Base-by-base conservation (phyloP, 2,329 filamentous ascomycete species). In the Cercospora canescens region DNA sequence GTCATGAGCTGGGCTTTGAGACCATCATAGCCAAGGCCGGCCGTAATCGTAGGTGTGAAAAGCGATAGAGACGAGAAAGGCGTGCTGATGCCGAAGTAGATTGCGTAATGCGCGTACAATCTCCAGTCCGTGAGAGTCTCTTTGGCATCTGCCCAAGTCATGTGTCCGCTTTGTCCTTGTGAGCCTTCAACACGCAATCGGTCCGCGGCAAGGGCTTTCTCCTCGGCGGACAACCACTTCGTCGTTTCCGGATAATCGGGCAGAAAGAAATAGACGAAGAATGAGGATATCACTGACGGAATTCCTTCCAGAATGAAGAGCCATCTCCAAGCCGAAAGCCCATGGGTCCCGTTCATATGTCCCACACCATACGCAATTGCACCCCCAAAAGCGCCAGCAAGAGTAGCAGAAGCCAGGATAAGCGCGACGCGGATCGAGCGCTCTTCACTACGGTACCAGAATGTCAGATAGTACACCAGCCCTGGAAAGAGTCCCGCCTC, bases 241-340 rank as follows among this genome's bases (percentile, higher is more conserved):
- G 84, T 83, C 41, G 81, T 84, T 60, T 83, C 80, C 0, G 86
- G 84, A 18, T 79, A 81, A 68, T 87, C 83, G 0, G 84, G 84
- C 9, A 87, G 75, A 57, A 81, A 80, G 70, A 86, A 85, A 74
- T 81, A 89, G 1, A 85, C 83, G 6, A 86, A 71, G 2, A 84
- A 70, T 0, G 85, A 84, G 1, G 87, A 81, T 6, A 86, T 65
- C 2, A 89, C 74, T 8, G 84, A 86, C 3, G 69, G 70, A 6
- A 72, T 26, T n/a, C 74, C 73, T 63, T 76, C 75, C 1, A 92
- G 79, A 63, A 93, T 90, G 75, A 94, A 94, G 50, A 94, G 91
- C 91, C 91, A 93, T 30, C 65, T 60, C 91, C 91, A 94, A 1
- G 89, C 90, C 34, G 60, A 66, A 48, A 83, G 84, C 0, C 86